phyloP scores from a whole-genome alignment of 495 filamentous ascomycete genomes.

The Neohortaea acidophila region DNA sequence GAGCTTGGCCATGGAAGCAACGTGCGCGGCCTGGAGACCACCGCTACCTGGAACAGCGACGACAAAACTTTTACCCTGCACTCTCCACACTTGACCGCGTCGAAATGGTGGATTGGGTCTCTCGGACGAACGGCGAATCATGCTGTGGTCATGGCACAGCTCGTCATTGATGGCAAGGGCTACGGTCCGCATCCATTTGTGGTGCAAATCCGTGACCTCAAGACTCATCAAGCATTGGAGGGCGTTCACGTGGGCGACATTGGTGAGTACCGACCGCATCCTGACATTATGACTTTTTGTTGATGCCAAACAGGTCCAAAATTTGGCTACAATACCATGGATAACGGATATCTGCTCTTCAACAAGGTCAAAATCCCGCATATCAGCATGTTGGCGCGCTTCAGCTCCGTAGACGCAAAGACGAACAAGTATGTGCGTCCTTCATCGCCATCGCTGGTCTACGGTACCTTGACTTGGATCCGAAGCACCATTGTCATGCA shows the following conservation, averaged over 20 bases:
- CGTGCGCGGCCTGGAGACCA: conserved; percentile 58
- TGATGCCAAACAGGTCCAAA: too few relatives aligned
- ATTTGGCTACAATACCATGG: conserved; percentile 40
- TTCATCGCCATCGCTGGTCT: conserved; percentile 47
- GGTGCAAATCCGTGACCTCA: conserved; percentile 53
- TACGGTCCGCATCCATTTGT: conserved; percentile 64
- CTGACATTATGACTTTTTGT: conserved; percentile 53
- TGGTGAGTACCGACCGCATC: too few relatives aligned
- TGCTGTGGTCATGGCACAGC: conserved; percentile 60
- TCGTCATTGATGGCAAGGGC: conserved; percentile 45
- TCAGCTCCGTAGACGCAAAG: conserved; percentile 44
- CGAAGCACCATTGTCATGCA: conserved; percentile 56
- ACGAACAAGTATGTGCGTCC: conserved; percentile 49
- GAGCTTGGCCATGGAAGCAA: conserved; percentile 63
- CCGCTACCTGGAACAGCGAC: conserved; percentile 50
- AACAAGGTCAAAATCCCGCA: conserved; percentile 56
- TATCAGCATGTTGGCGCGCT: conserved; percentile 51
- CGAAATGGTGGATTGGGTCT: conserved; percentile 71
- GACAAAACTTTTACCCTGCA: conserved; percentile 57
- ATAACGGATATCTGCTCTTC: conserved; percentile 62
- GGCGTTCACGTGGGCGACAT: conserved; percentile 59
- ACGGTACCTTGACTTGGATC: conserved; percentile 59
- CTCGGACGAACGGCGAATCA: conserved; percentile 58
- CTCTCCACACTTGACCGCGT: conserved; percentile 49
- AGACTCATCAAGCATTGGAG: conserved; percentile 55